Evolutionary conservation across 306 rosid species (phyloP), one percentile per base, ranked within the genome.

Genomic region (Boehmeria nivea): DNA sequence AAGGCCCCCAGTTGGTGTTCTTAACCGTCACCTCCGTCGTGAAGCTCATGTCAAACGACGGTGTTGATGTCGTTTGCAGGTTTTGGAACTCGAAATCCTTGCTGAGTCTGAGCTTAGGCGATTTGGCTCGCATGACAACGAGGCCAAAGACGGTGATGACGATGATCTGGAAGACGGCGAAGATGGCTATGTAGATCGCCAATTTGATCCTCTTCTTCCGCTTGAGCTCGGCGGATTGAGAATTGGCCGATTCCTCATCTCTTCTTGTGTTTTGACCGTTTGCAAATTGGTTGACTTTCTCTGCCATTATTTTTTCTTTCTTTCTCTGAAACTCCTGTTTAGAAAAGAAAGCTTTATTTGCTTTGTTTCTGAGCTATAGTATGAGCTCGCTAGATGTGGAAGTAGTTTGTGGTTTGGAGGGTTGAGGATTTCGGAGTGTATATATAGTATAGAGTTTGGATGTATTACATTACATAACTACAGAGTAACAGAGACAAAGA

Each of bases 1-100:
- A 72, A 11, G 65, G 48, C 0, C 77, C 77, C 27, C 56, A 72
- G 60, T 72, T 72, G 1, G 57, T 2, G 60, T 66, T 72, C 44
- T 48, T 40, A 8, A 72, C 51, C 51, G 64, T 33, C 16, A 72
- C 22, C 48, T 72, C 68, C n/a, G 73, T 34, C 12, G 14, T 4
- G 39, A 72, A 60, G 38, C 33, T 66, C 31, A 66, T 31, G 33
- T 72, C 61, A 12, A 72, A 66, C 6, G 64, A 66, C 24, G 72
- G 53, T 1, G 58, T 24, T 10, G 54, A 0, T 2, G 28, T 3
- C 4, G 46, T n/a, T 20, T 21, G n/a, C 31, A 1, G 57, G 17
- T 6, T 12, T 66, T 11, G 39, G 46, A 66, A 27, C 6, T 12
- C 7, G 36, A 42, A 28, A 12, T 33, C n/a, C 6, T 42, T 8